These are phyloP conservation scores for Kernera saxatilis DNA, from an alignment of 345 rosid genomes.

Conservation along the genomic window DNA sequence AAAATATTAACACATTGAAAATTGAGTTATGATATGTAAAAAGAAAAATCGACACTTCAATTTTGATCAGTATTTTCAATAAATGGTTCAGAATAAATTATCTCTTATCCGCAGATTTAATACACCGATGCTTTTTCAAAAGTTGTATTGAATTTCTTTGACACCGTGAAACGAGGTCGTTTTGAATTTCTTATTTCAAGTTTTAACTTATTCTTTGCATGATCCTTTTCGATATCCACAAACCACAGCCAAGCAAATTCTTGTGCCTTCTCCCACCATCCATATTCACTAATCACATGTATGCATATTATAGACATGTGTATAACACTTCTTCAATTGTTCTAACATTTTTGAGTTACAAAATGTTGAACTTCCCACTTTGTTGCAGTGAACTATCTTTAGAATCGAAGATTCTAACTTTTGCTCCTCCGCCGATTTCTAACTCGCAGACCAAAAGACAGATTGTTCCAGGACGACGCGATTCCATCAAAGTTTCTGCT, in stretches of 20 bases:
- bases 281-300: neutral
- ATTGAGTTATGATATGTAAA: neutral
- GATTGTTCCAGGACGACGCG: neutral
- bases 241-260: slow-evolving; percentile 25
- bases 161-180: neutral
- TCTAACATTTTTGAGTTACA: slow-evolving; percentile 10
- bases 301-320: neutral
- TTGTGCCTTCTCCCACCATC: neutral
- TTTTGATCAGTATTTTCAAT: too few species aligned
- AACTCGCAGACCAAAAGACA: neutral
- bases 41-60: too few species aligned
- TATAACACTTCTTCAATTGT: neutral
- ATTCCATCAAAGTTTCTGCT: slow-evolving; percentile 29
- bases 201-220: slow-evolving; percentile 4
- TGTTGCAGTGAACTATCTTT: slow-evolving; percentile 15
- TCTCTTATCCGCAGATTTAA: too few species aligned
- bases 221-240: slow-evolving; percentile 20
- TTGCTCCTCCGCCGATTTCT: neutral
- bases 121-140: too few species aligned
- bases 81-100: too few species aligned
- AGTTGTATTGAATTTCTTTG: too few species aligned
- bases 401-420: neutral
- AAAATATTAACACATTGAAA: neutral
- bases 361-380: slow-evolving; percentile 21
- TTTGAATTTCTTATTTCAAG: too few species aligned